Base-by-base conservation (phyloP, 2,329 filamentous ascomycete genomes). In the Purpureocillium lavendulum region DNA sequence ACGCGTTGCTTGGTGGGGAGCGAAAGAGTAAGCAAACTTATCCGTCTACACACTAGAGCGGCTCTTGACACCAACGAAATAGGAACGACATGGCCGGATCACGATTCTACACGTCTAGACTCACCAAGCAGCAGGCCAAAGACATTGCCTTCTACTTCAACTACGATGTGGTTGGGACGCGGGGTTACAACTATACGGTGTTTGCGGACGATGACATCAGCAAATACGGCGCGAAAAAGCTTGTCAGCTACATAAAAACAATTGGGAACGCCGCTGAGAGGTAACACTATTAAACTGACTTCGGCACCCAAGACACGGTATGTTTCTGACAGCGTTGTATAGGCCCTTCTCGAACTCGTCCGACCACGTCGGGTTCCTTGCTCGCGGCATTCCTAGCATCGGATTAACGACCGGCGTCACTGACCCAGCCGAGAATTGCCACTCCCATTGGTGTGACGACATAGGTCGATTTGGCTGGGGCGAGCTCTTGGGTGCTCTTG, bases 121-220 rank as follows among this genome's bases (percentile, higher is more conserved):
- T 69, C 28, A 51, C 56, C 11, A 47, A 55, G n/a, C 49, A 52
- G 2, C 61, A 67, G 33, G 57, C 58, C 1, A 63, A 73, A 43
- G 78, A 76, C 56, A 76, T 84, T 50, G 67, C 71, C 3, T 74
- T 83, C 21, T 80, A 82, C 62, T 73, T 83, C 54, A 80, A 84
- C 62, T 82, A 80, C 50, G 80, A 84, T n/a, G 84, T 84, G 81
- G 79, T 84, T 40, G 65, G 61, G 12, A 67, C 63, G 10, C 57
- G 57, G 4, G 50, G 53, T 18, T 60, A 65, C 13, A 48, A 52
- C 35, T 69, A 58, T 49, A 52, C 50, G 39, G 56, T 70, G 10
- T 65, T 68, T 40, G 53, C 61, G 35, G 59, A 60, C 46, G 59
- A 54, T 26, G 59, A 65, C 12, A 64, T 54, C 9, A 62, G 68